Conservation (phyloP, 306 rosid genomes). For the Dryas octopetala region DNA sequence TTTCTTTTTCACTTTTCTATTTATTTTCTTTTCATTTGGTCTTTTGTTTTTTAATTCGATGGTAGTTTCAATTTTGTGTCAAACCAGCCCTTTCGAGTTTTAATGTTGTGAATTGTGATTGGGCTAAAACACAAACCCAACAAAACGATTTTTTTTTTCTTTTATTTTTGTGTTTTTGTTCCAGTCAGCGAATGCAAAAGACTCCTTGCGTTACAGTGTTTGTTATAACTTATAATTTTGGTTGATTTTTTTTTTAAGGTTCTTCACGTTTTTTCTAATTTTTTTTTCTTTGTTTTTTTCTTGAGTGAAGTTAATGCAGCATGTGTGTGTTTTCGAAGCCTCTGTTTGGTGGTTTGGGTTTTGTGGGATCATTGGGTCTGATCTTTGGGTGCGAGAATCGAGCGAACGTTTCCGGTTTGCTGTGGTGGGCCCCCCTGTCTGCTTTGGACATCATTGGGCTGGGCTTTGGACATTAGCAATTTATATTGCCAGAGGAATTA, state of each 20-base stretch:
- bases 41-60: constrained; percentile 33
- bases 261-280: constrained; percentile 12
- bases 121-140: constrained; percentile 22
- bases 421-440: constrained; percentile 37
- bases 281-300: constrained; percentile 6
- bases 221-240: constrained; percentile 23
- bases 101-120: neutral
- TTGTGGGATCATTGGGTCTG: constrained; percentile 27
- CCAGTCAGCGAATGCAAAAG: neutral
- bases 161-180: constrained; percentile 22
- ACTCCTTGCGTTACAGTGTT: neutral
- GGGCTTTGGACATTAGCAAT: neutral
- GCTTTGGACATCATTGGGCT: constrained; percentile 10
- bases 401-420: constrained; percentile 41
- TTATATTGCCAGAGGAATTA: too few relatives aligned
- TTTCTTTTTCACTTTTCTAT: constrained; percentile 13
- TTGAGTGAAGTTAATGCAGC: neutral
- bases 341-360: constrained; percentile 34
- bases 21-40: constrained; percentile 22
- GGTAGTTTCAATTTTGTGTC: constrained; percentile 37
- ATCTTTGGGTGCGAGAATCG: constrained; percentile 37
- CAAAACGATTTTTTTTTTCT: constrained; percentile 2
- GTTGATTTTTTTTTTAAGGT: constrained; percentile 40
- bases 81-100: constrained; percentile 28
- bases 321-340: neutral